Percentiles rank a stretch among this genome's conserved stretches.
These are phyloP conservation scores for Neocallimastix lanati DNA, from an alignment of 192 early-diverging fungal species.

Conservation along the genomic window DNA sequence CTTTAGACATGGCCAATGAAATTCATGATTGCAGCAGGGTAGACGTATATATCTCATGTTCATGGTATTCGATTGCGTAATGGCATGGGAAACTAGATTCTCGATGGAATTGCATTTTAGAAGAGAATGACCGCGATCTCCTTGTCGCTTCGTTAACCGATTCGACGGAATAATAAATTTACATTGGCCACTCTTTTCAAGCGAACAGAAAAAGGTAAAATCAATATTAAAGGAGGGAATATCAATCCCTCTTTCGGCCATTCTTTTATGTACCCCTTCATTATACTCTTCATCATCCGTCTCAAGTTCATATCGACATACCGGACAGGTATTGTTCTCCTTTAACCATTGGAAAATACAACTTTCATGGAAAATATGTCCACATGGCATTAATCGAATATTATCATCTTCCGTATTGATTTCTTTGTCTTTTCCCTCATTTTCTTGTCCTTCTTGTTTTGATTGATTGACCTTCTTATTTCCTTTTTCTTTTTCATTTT, in stretches of 20 bases:
- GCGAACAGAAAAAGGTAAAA: background rate
- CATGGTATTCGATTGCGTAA: background rate
- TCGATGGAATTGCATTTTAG: background rate
- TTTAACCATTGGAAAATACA: background rate
- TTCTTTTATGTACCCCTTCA: background rate
- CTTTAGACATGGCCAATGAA: background rate
- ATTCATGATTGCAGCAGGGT: background rate
- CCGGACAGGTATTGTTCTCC: background rate
- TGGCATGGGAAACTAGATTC: background rate
- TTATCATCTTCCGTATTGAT: background rate
- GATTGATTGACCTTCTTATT: no score
- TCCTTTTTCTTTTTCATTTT: no score
- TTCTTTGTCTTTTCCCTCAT: background rate
- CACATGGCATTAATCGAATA: background rate
- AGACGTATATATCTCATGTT: background rate
- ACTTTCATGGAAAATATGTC: background rate
- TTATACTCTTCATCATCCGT: background rate
- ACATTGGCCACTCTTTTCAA: background rate
- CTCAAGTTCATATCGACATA: background rate
- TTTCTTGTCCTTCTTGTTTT: background rate
- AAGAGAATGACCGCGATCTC: background rate
- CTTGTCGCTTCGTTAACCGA: background rate
- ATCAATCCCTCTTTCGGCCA: background rate
- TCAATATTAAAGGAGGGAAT: background rate
- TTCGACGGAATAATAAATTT: background rate